Conservation (phyloP, 202 grass and related monocot species). For the Setaria italica region DNA sequence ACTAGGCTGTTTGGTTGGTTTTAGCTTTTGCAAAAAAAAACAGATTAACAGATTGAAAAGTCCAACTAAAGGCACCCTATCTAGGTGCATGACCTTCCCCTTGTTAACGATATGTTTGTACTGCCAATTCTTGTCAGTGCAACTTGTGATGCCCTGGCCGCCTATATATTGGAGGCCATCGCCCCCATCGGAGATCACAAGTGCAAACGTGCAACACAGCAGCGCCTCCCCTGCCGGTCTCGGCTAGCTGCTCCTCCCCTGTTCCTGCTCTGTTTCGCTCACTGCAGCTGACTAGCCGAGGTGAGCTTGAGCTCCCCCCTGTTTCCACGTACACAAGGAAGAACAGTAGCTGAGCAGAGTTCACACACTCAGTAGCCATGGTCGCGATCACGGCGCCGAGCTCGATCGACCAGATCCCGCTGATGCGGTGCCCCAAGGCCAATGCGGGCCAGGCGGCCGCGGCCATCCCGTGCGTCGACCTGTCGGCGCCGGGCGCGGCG, state of each 20-base stretch:
- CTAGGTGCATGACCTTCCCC: not conserved
- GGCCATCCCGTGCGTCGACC: constrained; percentile 65
- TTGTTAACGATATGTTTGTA: not conserved
- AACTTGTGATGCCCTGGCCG: constrained; percentile 1
- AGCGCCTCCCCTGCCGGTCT: not conserved
- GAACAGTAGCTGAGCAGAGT: no score
- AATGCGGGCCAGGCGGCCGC: constrained; percentile 2
- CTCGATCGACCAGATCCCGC: constrained; percentile 56
- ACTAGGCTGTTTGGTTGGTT: no score
- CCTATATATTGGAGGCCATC: constrained; percentile 51
- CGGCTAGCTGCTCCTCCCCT: constrained; percentile 6
- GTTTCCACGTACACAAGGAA: not conserved
- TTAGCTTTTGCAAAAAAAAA: no score
- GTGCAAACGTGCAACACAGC: constrained; percentile 25
- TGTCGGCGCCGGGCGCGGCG: constrained; percentile 54
- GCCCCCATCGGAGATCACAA: not conserved
- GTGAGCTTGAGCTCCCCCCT: constrained; percentile 32
- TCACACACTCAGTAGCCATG: constrained; percentile 17
- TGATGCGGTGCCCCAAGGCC: constrained; percentile 39
- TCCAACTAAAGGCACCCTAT: no score
- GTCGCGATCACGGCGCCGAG: constrained; percentile 53
- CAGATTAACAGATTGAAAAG: no score
- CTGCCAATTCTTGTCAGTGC: not conserved
- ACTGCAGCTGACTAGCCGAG: constrained; percentile 4
- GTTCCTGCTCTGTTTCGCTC: constrained; percentile 8